Base-by-base conservation (phyloP, 2,329 filamentous ascomycete genomes). In the Cryphonectria parasitica region DNA sequence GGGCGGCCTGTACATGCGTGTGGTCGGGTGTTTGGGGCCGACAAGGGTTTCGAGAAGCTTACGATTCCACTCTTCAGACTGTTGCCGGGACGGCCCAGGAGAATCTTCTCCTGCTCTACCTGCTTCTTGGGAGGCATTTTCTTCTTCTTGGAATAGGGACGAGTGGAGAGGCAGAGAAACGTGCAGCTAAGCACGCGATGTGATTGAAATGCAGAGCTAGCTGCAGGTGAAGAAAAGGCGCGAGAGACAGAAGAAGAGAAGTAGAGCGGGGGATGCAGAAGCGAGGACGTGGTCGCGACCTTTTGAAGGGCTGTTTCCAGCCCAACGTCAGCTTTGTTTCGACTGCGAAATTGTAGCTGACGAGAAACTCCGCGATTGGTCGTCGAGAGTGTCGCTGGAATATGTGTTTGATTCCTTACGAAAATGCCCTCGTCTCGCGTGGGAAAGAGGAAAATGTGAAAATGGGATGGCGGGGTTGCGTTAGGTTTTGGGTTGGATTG, bases 41-140 rank as follows among this genome's bases (percentile, higher is more conserved):
- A 62, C 49, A 82, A 64, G 45, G 63, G 45, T 60, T 34, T 52
- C 60, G 49, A 67, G 62, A 11, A 66, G 70, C 89, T 84, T 88
- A 97, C 96, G 90, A 99, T 99, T 86, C 96, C 97, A 87, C 94
- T 98, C 90, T 98, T 99, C 83, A 99, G 83, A 85, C 90, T 98
- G 89, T 99, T 99, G 80, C 96, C 96, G 75, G 96, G 96, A 81
- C 96, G 89, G 83, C 96, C 96, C 83, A 99, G 88, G 77, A 96
- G 91, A 83, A 98, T 88, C 91, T 98, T 98, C 88, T 98, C 93
- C 88, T 98, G 92, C 78, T 93, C 90, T 78, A 90, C 91, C 68
- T 84, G 86, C 86, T 98, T 98, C 89, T 99, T 99, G 82, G 96
- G 96, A 84, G 94, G 88, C 96, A 99, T 99, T 82, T 86, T 82